These are phyloP conservation scores for Malus hybrid DNA, from an alignment of 331 rosid species.

Conservation along the genomic window DNA sequence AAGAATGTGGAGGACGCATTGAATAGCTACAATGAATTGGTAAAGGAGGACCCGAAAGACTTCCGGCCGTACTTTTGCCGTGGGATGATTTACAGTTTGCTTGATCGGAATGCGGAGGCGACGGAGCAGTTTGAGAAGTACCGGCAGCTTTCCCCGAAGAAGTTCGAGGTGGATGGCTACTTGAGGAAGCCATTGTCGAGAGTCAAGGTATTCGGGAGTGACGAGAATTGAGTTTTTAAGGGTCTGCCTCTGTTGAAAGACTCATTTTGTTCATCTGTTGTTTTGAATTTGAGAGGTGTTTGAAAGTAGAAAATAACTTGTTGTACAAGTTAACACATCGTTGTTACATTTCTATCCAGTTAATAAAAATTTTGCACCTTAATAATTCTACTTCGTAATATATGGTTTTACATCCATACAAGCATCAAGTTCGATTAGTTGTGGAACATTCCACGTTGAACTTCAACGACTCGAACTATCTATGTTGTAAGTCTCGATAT, in stretches of 20 bases:
- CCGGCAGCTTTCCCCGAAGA: conserved; percentile 68
- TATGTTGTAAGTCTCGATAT: no score
- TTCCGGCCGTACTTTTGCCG: conserved; percentile 81
- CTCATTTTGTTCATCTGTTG: background rate
- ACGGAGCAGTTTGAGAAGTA: conserved; percentile 69
- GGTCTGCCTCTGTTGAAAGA: background rate
- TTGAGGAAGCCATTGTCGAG: conserved; percentile 62
- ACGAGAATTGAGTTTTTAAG: conserved; percentile 43
- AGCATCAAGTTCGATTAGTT: background rate
- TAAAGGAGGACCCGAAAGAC: conserved; percentile 66
- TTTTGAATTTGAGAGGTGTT: background rate
- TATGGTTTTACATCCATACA: background rate
- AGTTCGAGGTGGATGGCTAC: conserved; percentile 85
- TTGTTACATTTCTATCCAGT: background rate
- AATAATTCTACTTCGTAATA: background rate
- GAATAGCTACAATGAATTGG: conserved; percentile 41
- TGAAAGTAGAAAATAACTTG: background rate
- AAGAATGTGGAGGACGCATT: conserved; percentile 78
- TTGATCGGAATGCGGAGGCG: conserved; percentile 73
- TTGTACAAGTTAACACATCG: background rate
- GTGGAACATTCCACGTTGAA: no score
- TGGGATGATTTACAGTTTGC: conserved; percentile 87
- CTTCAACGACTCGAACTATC: no score
- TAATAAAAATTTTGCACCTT: background rate
- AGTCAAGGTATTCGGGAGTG: conserved; percentile 44